Percentiles rank a stretch among this genome's conserved stretches.
These are phyloP conservation scores for Pachyrhizus erosus DNA, from an alignment of 306 rosid species.

Conservation along the genomic window DNA sequence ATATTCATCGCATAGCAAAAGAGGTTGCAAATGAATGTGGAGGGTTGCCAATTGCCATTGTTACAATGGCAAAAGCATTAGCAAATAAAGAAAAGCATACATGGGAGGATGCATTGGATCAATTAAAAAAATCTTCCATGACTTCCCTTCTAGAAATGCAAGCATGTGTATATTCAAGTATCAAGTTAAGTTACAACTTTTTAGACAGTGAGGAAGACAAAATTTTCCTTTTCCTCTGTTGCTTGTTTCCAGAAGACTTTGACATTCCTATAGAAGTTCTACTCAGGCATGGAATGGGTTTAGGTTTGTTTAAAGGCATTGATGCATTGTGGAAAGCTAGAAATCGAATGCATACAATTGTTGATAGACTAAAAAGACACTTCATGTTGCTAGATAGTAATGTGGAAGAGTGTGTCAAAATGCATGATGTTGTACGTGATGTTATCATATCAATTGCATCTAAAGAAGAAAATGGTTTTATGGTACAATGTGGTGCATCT, in stretches of 20 bases:
- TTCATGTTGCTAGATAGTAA: slow-evolving; percentile 42
- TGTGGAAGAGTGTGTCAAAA: slow-evolving; percentile 32
- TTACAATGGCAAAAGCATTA: slow-evolving; percentile 41
- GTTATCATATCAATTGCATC: slow-evolving; percentile 24
- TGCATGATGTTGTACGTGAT: slow-evolving; percentile 47
- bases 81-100: background rate
- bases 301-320: background rate
- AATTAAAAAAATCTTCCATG: background rate
- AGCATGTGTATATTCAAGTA: slow-evolving; percentile 8
- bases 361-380: slow-evolving; percentile 23
- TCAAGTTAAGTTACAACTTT: slow-evolving; percentile 13
- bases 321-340: slow-evolving; percentile 30
- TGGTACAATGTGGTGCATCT: background rate
- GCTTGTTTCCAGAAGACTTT: slow-evolving; percentile 37
- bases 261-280: slow-evolving; percentile 33
- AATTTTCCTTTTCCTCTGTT: slow-evolving; percentile 34
- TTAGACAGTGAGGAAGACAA: slow-evolving; percentile 31
- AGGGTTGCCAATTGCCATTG: slow-evolving; percentile 53
- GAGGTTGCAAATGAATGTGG: slow-evolving; percentile 48
- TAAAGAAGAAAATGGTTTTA: background rate
- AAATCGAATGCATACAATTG: slow-evolving; percentile 25
- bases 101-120: slow-evolving; percentile 41
- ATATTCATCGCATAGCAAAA: background rate
- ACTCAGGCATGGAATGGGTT: slow-evolving; percentile 29
- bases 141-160: background rate